A percentile compares a stretch with the other conserved stretches of the same genome.
Conservation (phyloP, 2,329 filamentous ascomycete genomes). For the Madurella mycetomatis region DNA sequence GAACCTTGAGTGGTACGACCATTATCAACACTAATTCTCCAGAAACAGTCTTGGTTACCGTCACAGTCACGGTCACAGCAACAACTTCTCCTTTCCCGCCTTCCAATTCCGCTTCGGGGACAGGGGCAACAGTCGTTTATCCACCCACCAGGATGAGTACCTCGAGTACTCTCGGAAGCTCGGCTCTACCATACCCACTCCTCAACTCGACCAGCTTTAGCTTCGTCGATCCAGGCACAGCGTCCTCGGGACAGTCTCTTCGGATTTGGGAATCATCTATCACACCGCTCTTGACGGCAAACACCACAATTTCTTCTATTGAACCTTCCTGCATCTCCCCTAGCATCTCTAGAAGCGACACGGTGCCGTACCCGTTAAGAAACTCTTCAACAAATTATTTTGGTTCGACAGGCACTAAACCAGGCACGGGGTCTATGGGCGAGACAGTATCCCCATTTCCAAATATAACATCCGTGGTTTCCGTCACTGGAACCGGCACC, state of each 20-base stretch:
- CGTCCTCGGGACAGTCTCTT: not conserved
- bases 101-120: constrained; percentile 1
- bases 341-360: not conserved
- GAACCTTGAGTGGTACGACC: not conserved
- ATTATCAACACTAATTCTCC: not conserved
- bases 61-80: not conserved
- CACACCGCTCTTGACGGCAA: not conserved
- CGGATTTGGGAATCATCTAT: not conserved
- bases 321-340: not conserved
- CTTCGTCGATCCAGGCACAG: too few relatives aligned
- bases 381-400: constrained; percentile 3
- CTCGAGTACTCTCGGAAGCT: not conserved
- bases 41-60: not conserved
- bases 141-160: not conserved
- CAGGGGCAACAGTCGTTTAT: constrained; percentile 4
- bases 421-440: not conserved
- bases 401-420: constrained; percentile 1
- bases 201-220: too few relatives aligned
- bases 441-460: too few relatives aligned
- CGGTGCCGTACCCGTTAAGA: constrained; percentile 11
- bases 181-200: too few relatives aligned
- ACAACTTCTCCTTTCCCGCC: constrained; percentile 13
- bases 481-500: not conserved
- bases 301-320: not conserved
- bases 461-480: not conserved